Base-by-base conservation (phyloP, 2,329 filamentous ascomycete genomes). In the Fusarium camptoceras region DNA sequence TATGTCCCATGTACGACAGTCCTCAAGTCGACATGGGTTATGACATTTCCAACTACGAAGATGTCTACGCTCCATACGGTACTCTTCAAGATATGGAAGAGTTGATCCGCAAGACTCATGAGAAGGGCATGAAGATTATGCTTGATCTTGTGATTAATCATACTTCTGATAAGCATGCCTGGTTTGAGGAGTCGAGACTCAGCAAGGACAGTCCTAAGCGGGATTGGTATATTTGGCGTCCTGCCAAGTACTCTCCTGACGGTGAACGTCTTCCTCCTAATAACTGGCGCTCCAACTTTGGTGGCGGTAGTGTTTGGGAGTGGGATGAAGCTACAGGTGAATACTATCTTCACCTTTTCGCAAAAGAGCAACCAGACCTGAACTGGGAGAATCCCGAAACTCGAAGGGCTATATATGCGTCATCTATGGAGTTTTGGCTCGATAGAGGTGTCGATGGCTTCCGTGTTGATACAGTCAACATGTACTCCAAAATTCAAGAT, bases 381-480 rank as follows among this genome's bases (percentile, higher is more conserved):
- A 96, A 96, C 80, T 96, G 92, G 92, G 91, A 94, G 75, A 92
- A 91, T 60, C 83, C 84, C 0, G 87, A 86, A 12, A 87, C 91
- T 0, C 86, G 92, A 18, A 81, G 87, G 47, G 92, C 92, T 3
- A 89, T 94, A 9, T 92, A 94, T 77, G 84, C 90, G 34, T 86
- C 87, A 18, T 85, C 91, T 8, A 92, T 94, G 87, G 86, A 87
- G 30, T 96, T 94, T 77, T 96, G 93, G 93, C 86, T 96, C 1
- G 83, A 92, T 50, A 87, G 88, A 31, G 92, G 92, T 5, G 89
- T 92, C 0, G 88, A 91, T 48, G 91, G 91, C 6, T 93, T 93
- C 82, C 86, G 91, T n/a, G 86, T 93, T 79, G 91, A 93, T 73
- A 90, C 91, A 1, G 90, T 93, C 78, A 92, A 92, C 78, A 86